Conservation (phyloP, 305 asterid genomes). For the Coffea humblotiana region DNA sequence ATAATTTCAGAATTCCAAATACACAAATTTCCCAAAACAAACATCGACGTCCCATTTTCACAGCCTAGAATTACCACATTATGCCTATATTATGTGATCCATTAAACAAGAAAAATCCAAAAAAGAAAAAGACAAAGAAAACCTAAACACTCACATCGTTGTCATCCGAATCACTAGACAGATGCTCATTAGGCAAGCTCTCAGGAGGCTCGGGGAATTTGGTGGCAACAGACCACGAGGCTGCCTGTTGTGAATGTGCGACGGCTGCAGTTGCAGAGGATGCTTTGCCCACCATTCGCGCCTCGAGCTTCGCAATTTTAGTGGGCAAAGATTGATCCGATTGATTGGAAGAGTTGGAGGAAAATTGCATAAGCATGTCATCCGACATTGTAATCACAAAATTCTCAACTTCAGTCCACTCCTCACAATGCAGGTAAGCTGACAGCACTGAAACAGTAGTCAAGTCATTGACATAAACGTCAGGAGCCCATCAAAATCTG, state of each 20-base stretch:
- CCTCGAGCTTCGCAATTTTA: constrained; percentile 88
- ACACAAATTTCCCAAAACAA: background rate
- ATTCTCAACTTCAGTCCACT: constrained; percentile 18
- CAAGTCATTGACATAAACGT: constrained; percentile 12
- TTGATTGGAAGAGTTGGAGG: constrained; percentile 94
- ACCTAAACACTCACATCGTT: constrained; percentile 68
- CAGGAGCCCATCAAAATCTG: constrained; percentile 5
- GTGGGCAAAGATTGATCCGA: constrained; percentile 73
- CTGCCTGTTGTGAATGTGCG: constrained; percentile 39
- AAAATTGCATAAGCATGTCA: constrained; percentile 67
- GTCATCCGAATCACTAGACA: constrained; percentile 71
- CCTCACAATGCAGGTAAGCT: constrained; percentile 23
- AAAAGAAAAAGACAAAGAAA: background rate
- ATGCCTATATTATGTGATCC: background rate
- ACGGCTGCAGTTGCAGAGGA: constrained; percentile 47
- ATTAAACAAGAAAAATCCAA: background rate
- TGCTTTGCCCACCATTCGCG: constrained; percentile 79
- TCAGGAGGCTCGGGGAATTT: constrained; percentile 44
- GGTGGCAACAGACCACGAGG: constrained; percentile 49
- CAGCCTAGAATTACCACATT: background rate
- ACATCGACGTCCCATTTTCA: background rate
- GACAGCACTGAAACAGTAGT: constrained; percentile 7
- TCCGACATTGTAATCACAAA: constrained; percentile 59
- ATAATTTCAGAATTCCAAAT: background rate
- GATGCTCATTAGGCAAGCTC: constrained; percentile 39